Conservation (phyloP, 495 filamentous ascomycete genomes). For the Aspergillus baeticus region DNA sequence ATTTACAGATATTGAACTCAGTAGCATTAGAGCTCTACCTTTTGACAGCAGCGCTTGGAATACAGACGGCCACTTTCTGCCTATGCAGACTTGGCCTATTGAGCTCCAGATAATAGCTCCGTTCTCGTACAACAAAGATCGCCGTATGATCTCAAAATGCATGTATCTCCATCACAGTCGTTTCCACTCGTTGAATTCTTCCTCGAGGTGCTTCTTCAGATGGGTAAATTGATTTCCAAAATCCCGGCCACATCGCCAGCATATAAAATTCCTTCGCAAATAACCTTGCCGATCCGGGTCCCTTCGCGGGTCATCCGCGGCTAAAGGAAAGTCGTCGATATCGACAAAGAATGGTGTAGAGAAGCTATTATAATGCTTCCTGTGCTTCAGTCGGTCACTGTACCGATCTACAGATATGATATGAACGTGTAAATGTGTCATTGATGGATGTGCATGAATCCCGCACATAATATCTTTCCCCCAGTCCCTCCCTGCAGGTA, state of each 20-base stretch:
- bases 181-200: slow-evolving; percentile 83
- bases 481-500: slow-evolving; percentile 78
- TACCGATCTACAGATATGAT: slow-evolving; percentile 73
- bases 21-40: slow-evolving; percentile 11
- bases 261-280: slow-evolving; percentile 61
- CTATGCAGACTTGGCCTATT: neutral
- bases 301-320: slow-evolving; percentile 56
- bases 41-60: slow-evolving; percentile 10
- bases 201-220: slow-evolving; percentile 76
- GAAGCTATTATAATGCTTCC: slow-evolving; percentile 93
- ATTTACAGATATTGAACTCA: slow-evolving; percentile 26
- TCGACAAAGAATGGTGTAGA: slow-evolving; percentile 81
- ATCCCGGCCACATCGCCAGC: slow-evolving; percentile 79
- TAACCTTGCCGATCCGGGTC: slow-evolving; percentile 54
- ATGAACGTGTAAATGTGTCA: slow-evolving; percentile 92
- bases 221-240: slow-evolving; percentile 71
- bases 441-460: slow-evolving; percentile 82
- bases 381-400: slow-evolving; percentile 68
- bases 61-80: slow-evolving; percentile 6
- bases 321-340: slow-evolving; percentile 79
- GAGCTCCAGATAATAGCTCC: neutral
- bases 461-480: slow-evolving; percentile 71
- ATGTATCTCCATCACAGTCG: slow-evolving; percentile 50
- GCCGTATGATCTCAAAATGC: no score
- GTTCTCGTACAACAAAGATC: no score